Evolutionary conservation across 345 rosid genomes (phyloP), one percentile per base, ranked within the genome.

Genomic region (Firmiana major): DNA sequence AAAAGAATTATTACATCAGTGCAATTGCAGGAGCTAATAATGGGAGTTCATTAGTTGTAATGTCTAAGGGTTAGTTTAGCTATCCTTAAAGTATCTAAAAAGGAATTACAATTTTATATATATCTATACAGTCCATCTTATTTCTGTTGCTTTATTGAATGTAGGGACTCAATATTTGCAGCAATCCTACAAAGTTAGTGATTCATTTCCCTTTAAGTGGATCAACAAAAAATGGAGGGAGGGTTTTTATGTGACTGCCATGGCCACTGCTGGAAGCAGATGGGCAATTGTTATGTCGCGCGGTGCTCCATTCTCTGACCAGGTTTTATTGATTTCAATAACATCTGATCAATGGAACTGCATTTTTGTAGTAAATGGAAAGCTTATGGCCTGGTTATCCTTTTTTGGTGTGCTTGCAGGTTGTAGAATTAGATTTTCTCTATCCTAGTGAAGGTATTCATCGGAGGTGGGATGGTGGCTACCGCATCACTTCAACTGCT

Each of bases 221-320:
- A 94, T 94, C 77, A 93, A 93, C 79, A 94, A 93, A 85, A 94
- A 93, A 75, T 94, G 98, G 98, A 88, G 87, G 79, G 98, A 94
- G 81, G 98, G 95, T n/a, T 93, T 90, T 81, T 90, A 85, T 79
- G 98, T 94, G 75, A 94, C 98, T 59, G 84, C 95, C 15, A 93
- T 94, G 98, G 98, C 98, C 65, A 89, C 98, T 81, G 90, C 98
- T 85, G 98, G 98, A 75, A 90, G 86, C 85, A 86, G 89, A 87
- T 94, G 98, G 98, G 98, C 95, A 43, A 91, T 94, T 73, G 94
- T 94, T 43, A 94, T 94, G 98, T 93, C 98, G 34, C 97, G 98
- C 69, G 98, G 98, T 67, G 95, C 98, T 51, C 86, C 85, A 72
- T 94, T 90, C 82, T 88, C 97, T 48, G 93, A 90, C 63, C 98